Conservation (phyloP, 495 filamentous ascomycete genomes). For the Neurospora discreta region DNA sequence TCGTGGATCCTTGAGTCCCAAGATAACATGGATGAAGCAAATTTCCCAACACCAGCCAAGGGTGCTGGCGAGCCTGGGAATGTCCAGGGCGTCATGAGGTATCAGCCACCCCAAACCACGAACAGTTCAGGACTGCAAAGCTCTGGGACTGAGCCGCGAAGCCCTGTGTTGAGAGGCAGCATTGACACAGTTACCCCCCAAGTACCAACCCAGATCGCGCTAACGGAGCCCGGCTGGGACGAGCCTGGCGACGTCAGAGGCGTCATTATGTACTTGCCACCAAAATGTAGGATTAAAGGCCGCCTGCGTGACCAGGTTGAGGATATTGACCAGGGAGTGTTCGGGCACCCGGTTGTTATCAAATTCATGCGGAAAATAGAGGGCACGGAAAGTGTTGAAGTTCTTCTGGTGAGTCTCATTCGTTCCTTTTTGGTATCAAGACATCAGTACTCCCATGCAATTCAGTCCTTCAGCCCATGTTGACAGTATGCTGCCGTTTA, state of each 20-base stretch:
- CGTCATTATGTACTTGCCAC: background rate
- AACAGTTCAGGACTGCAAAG: background rate
- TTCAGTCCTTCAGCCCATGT: too few relatives aligned
- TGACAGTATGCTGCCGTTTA: too few relatives aligned
- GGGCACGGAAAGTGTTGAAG: too few relatives aligned
- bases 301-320: too few relatives aligned
- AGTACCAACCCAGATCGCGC: background rate
- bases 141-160: background rate
- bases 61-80: background rate
- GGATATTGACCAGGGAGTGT: background rate
- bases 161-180: background rate
- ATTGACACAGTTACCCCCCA: background rate
- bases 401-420: too few relatives aligned
- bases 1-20: background rate
- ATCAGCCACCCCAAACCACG: accelerated
- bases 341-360: background rate
- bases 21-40: background rate
- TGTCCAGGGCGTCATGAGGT: background rate
- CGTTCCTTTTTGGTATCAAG: too few relatives aligned
- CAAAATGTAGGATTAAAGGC: too few relatives aligned
- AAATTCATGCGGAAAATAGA: too few relatives aligned
- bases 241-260: background rate
- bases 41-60: background rate
- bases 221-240: background rate
- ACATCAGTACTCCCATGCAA: too few relatives aligned